Base-by-base conservation (phyloP, 169 alveolate genomes). In the Eimeria sp. region DNA sequence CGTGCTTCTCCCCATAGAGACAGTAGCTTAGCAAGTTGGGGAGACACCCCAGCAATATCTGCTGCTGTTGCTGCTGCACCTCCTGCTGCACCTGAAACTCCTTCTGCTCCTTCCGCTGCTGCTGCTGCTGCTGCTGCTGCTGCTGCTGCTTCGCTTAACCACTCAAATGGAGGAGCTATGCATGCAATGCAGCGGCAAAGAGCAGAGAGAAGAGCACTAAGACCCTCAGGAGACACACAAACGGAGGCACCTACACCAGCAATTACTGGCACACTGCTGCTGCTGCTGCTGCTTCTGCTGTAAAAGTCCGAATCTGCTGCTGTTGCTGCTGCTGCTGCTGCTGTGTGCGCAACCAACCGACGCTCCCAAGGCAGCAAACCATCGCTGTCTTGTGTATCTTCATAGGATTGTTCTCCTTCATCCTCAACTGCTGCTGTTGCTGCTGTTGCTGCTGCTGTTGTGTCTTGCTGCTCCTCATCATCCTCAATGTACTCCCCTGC, bases 241-340 rank as follows among this genome's bases (percentile, higher is more conserved):
- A 80, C 89, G 9, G 72, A 9, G 70, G 30, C 47, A 58, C 89
- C 89, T 18, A 80, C 45, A 13, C 89, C 89, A 5, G 89, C 49
- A 18, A 80, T 47, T 4, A 80, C 72, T 5, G 89, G 89, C 47
- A 80, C 89, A 43, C 43, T 57, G 91, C 91, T 57, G 76, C 76
- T 54, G 91, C 76, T 57, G 91, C 75, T 83, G 91, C 91, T 57
- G 91, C 76, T 57, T 57, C 91, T 54, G 91, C 72, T 57, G 76
- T 22, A 57, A 34, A 10, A 5, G 91, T 54, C 10, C 2, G 2
- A 34, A 34, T 34, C 57, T 54, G 91, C 43, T 83, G 91, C 91
- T 57, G 91, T 49, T 57, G 76, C 10, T 78, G 67, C 49, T n/a
- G 91, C 91, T 5, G 49, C 91, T n/a, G 76, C 76, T 57, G 91